Base-by-base conservation (phyloP, 2,329 filamentous ascomycete species). In the Didymella sp. region DNA sequence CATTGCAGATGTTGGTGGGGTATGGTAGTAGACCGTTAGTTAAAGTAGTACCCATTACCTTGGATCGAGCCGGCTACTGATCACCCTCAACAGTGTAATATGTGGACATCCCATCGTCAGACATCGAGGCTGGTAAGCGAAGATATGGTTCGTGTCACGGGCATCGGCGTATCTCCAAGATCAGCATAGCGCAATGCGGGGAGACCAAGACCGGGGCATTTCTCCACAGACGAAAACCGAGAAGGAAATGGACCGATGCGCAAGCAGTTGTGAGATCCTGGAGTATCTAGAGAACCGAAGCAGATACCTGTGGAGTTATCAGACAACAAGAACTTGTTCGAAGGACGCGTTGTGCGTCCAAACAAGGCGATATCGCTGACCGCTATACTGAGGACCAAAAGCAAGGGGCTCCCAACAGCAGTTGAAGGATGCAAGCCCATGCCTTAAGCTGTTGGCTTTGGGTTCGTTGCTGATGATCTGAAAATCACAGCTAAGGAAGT, bases 151-250 rank as follows among this genome's bases (percentile, higher is more conserved):
- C 51, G 30, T 54, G 47, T 15, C 17, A 15, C 64, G 67, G 69
- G 64, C 71, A 64, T 63, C 70, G 70, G 70, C 35, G 8, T 19
- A 72, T 63, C 69, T 38, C 65, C 54, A 6, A 4, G 56, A 65
- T 33, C 27, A 61, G 62, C 28, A 15, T 65, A 61, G 57, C 38
- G 8, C n/a, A 48, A 60, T 66, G 68, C 67, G 70, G 70, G 70
- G 67, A 46, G 22, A 35, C 48, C 30, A 57, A 52, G 43, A 44
- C 43, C 22, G 56, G 61, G 59, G 41, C 50, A 49, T 57, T 52
- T 41, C 55, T 67, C 60, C 60, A 63, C 59, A 60, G 62, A 60
- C 42, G n/a, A 35, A 13, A 1, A 22, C 53, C 28, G 51, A 52
- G 49, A 44, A 22, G 45, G 49, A 19, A 59, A 53, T 60, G 43